Evolutionary conservation across 345 rosid species (phyloP).

Genomic region (Carallia brachiata): DNA sequence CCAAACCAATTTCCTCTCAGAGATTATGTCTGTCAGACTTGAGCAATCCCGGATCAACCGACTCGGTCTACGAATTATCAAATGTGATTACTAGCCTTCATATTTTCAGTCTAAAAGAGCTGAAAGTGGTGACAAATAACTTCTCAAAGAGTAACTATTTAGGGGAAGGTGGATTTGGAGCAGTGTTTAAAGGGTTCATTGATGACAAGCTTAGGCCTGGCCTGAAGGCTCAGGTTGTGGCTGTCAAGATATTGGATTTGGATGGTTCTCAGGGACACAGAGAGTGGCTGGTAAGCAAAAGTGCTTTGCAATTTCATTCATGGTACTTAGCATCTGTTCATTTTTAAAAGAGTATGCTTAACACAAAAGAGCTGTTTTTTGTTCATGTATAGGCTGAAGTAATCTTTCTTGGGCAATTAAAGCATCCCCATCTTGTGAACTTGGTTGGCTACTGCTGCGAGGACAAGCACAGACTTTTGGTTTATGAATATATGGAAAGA

Average conservation of each 20-base stretch:
- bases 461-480: constrained; percentile 58
- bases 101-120: constrained; percentile 50
- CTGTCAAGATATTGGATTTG: constrained; percentile 54
- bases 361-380: neutral
- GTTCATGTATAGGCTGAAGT: constrained; percentile 56
- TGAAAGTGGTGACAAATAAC: constrained; percentile 31
- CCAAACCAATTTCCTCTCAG: constrained; percentile 22
- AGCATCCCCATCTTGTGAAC: constrained; percentile 61
- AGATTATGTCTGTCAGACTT: constrained; percentile 52
- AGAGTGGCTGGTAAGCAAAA: constrained; percentile 62
- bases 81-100: constrained; percentile 43
- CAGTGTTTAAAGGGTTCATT: constrained; percentile 57
- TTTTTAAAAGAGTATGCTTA: neutral
- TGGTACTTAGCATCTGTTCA: neutral
- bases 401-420: constrained; percentile 66
- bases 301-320: neutral
- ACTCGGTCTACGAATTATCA: constrained; percentile 39
- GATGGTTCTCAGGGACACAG: constrained; percentile 63
- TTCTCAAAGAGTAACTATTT: constrained; percentile 43
- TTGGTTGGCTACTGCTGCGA: constrained; percentile 74
- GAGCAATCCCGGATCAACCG: constrained; percentile 37
- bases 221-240: constrained; percentile 53
- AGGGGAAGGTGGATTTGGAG: constrained; percentile 70
- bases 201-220: constrained; percentile 45
- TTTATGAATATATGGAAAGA: constrained; percentile 57